A percentile compares a stretch with the other conserved stretches of the same genome.
Evolutionary conservation across 169 alveolate genomes (phyloP).

Genomic region (Plasmodium gonderi): DNA sequence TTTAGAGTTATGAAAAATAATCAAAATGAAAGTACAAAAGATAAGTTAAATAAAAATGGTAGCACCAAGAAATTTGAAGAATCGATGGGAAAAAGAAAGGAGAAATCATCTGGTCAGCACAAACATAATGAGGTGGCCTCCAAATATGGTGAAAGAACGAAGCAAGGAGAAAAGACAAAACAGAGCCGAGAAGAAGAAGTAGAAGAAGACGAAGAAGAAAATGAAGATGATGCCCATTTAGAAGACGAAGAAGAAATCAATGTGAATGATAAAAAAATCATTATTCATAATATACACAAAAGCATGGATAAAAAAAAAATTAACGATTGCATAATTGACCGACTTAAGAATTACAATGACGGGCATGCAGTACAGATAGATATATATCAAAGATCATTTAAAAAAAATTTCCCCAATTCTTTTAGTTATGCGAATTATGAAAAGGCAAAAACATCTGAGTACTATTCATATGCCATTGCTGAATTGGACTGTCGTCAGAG

Average conservation of each 20-base stretch:
- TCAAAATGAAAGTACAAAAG: not conserved
- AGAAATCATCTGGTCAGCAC: too few relatives aligned
- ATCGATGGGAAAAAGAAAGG: not conserved
- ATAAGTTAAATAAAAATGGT: not conserved
- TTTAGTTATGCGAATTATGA: constrained; percentile 19
- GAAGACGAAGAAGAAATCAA: constrained; percentile 24
- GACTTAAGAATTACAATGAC: constrained; percentile 63
- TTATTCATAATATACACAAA: constrained; percentile 71
- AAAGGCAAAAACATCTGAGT: constrained; percentile 4
- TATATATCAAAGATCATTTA: constrained; percentile 41
- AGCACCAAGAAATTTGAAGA: not conserved
- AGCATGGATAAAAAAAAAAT: constrained; percentile 71
- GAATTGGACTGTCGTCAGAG: constrained; percentile 73
- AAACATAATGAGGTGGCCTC: too few relatives aligned
- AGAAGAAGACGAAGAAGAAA: not conserved
- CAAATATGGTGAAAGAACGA: not conserved
- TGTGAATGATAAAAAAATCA: constrained; percentile 59
- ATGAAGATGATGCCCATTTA: not conserved
- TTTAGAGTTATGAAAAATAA: constrained; percentile 49
- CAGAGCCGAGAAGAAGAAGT: not conserved
- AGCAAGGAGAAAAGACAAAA: not conserved
- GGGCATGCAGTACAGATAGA: constrained; percentile 76
- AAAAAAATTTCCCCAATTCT: constrained; percentile 3
- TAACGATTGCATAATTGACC: constrained; percentile 56
- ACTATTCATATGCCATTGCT: constrained; percentile 61